A percentile compares a stretch with the other conserved stretches of the same genome.
These are phyloP conservation scores for Hypoxylon intermedium DNA, from an alignment of 495 filamentous ascomycete species.

Conservation along the genomic window DNA sequence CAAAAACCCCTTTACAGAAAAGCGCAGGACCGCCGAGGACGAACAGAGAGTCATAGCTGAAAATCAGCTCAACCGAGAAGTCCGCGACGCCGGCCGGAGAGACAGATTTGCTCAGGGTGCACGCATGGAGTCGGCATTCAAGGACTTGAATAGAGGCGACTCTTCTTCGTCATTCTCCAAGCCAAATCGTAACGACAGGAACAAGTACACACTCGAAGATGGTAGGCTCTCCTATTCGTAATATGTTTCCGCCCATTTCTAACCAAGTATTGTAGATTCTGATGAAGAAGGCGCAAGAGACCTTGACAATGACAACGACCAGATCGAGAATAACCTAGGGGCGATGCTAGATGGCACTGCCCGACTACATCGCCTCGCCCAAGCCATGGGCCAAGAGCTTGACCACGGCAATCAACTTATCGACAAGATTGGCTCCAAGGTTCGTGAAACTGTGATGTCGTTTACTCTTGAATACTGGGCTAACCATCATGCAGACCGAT, in stretches of 20 bases:
- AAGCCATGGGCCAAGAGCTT: conserved; percentile 74
- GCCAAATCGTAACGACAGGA: conserved; percentile 17
- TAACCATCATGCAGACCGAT: conserved; percentile 44
- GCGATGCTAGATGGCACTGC: conserved; percentile 52
- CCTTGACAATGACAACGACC: conserved; percentile 76
- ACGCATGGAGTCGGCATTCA: conserved; percentile 36
- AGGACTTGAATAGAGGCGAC: conserved; percentile 17
- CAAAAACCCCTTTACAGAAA: conserved; percentile 72
- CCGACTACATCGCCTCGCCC: conserved; percentile 69
- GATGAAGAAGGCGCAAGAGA: conserved; percentile 33
- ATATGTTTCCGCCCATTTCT: no score
- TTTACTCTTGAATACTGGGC: background rate
- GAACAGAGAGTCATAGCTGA: conserved; percentile 68
- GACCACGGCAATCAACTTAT: conserved; percentile 78
- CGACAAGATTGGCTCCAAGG: conserved; percentile 76
- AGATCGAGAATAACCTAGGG: conserved; percentile 69
- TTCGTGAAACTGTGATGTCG: conserved; percentile 39
- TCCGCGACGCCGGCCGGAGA: conserved; percentile 69
- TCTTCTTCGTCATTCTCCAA: conserved; percentile 5
- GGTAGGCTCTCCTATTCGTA: no score
- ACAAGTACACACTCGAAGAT: conserved; percentile 42
- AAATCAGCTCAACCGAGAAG: conserved; percentile 70
- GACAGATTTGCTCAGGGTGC: conserved; percentile 69
- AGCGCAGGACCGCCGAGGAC: conserved; percentile 61
- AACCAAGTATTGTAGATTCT: no score